These are phyloP conservation scores for Fusarium sarcochroum DNA, from an alignment of 2,329 filamentous ascomycete species.

Conservation along the genomic window DNA sequence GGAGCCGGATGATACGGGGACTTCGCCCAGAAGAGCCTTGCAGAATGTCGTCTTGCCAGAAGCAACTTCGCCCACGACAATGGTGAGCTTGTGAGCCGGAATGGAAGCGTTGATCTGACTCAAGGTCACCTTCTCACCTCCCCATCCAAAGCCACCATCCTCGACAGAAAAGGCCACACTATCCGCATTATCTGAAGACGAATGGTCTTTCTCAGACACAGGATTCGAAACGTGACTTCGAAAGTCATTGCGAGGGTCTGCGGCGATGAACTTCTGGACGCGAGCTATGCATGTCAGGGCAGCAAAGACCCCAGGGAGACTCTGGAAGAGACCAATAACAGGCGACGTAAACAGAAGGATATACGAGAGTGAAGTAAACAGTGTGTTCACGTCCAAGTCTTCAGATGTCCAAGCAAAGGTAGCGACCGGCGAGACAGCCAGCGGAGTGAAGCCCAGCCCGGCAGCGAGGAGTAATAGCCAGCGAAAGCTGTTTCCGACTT, in stretches of 20 bases:
- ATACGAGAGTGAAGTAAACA: slow-evolving; percentile 55
- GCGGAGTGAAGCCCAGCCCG: slow-evolving; percentile 52
- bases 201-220: slow-evolving; percentile 12
- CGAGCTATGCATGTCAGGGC: slow-evolving; percentile 53
- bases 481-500: slow-evolving; percentile 47
- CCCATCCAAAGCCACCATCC: slow-evolving; percentile 48
- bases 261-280: slow-evolving; percentile 56
- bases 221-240: slow-evolving; percentile 4
- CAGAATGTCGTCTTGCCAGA: slow-evolving; percentile 56
- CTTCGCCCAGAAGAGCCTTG: slow-evolving; percentile 54
- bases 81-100: slow-evolving; percentile 46
- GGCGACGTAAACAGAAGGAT: slow-evolving; percentile 54
- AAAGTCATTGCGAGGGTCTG: slow-evolving; percentile 45
- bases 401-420: slow-evolving; percentile 51
- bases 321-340: slow-evolving; percentile 51
- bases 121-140: slow-evolving; percentile 42
- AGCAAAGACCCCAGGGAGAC: slow-evolving; percentile 51
- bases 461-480: slow-evolving; percentile 43
- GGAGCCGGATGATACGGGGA: slow-evolving; percentile 40
- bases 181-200: fast-evolving
- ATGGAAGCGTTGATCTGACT: slow-evolving; percentile 36
- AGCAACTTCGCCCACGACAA: slow-evolving; percentile 56
- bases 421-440: slow-evolving; percentile 53
- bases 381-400: slow-evolving; percentile 45
- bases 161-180: slow-evolving; percentile 32